These are phyloP conservation scores for Phytopythium kandeliae DNA, from an alignment of 352 stramenopile genomes.

Conservation along the genomic window DNA sequence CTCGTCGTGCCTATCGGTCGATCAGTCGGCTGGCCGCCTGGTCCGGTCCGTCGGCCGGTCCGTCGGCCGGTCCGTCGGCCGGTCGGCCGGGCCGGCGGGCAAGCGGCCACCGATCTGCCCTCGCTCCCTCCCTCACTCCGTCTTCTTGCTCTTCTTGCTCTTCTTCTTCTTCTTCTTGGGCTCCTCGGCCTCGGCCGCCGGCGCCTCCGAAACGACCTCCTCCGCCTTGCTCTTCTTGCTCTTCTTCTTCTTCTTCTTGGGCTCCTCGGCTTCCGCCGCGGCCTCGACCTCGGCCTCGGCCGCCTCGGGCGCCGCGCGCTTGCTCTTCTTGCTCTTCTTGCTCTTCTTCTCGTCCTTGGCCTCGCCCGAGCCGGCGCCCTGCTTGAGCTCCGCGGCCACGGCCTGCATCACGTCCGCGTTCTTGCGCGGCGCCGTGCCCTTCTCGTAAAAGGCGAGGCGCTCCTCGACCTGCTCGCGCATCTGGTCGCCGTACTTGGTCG, in stretches of 20 bases:
- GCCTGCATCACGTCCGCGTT: slow-evolving; percentile 99
- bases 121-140: no score
- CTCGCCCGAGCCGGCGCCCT: slow-evolving; percentile 30
- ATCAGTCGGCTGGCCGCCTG: no score
- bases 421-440: slow-evolving; percentile 94
- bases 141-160: slow-evolving; percentile 72
- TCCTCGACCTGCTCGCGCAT: slow-evolving; percentile 99
- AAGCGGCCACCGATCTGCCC: no score
- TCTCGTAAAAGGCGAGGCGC: slow-evolving; percentile 99
- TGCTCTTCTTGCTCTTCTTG: slow-evolving; percentile 85
- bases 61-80: slow-evolving; percentile 12
- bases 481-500: slow-evolving; percentile 97
- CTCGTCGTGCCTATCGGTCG: no score
- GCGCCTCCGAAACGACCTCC: slow-evolving; percentile 14
- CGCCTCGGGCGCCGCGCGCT: slow-evolving; percentile 55
- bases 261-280: slow-evolving; percentile 59
- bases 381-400: slow-evolving; percentile 90
- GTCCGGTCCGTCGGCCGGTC: not conserved
- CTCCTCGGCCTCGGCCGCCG: slow-evolving; percentile 32
- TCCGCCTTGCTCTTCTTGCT: slow-evolving; percentile 27
- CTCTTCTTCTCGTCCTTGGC: slow-evolving; percentile 72
- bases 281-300: slow-evolving; percentile 59
- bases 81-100: slow-evolving; percentile 14
- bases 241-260: slow-evolving; percentile 46
- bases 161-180: slow-evolving; percentile 82